A percentile compares a stretch with the other conserved stretches of the same genome.
These are phyloP conservation scores for Trypanosoma rangeli DNA, from an alignment of 208 protist species.

Conservation along the genomic window DNA sequence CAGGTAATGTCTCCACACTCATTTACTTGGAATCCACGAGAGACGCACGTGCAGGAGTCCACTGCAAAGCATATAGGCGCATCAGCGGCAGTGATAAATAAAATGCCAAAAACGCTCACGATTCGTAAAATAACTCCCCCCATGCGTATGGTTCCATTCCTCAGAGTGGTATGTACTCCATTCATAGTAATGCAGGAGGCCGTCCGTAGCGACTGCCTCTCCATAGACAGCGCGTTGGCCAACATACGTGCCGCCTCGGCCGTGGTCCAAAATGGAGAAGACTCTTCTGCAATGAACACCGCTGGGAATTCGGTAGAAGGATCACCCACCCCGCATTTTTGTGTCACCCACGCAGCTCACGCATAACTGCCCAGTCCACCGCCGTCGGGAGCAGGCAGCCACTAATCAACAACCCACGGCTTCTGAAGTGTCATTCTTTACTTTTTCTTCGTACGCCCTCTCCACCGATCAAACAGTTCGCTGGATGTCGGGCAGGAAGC, in stretches of 20 bases:
- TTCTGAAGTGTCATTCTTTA: slow-evolving; percentile 3
- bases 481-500: not conserved
- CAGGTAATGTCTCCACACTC: slow-evolving; percentile 35
- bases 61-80: slow-evolving; percentile 38
- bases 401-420: slow-evolving; percentile 22
- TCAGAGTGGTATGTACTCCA: not conserved
- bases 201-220: not conserved
- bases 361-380: slow-evolving; percentile 20
- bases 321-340: not conserved
- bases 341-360: slow-evolving; percentile 15
- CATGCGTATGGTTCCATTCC: not conserved
- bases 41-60: slow-evolving; percentile 39
- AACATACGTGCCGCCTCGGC: not conserved
- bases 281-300: not conserved
- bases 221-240: not conserved
- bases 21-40: slow-evolving; percentile 40
- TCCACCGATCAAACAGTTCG: not conserved
- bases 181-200: not conserved
- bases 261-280: slow-evolving; percentile 27
- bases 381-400: slow-evolving; percentile 23
- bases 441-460: not conserved
- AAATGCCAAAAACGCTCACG: slow-evolving; percentile 31
- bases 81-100: slow-evolving; percentile 37
- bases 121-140: slow-evolving; percentile 9
- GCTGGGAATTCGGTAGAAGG: not conserved